Evolutionary conservation across 441 rosid genomes (phyloP).

Genomic region (Arabidopsis lyrata): DNA sequence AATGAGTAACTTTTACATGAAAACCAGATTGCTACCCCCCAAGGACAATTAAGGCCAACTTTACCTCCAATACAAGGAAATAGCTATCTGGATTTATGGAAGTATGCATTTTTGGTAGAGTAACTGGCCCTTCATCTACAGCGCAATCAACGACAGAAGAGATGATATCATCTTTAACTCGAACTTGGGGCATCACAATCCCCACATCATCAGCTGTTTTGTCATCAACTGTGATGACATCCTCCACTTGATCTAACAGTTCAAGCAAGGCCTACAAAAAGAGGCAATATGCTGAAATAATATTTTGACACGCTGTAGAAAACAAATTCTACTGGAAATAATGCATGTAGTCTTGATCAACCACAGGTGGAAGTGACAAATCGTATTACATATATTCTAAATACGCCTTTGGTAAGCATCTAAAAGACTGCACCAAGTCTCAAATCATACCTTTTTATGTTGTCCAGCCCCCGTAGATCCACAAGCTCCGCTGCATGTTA

Average conservation of each 20-base stretch:
- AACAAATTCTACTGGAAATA: constrained; percentile 20
- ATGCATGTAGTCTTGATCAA: constrained; percentile 20
- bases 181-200: constrained; percentile 51
- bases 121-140: constrained; percentile 41
- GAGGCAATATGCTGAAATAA: constrained; percentile 26
- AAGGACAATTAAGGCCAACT: constrained; percentile 23
- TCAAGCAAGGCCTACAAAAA: constrained; percentile 82
- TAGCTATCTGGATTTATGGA: constrained; percentile 46
- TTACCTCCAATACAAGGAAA: constrained; percentile 95
- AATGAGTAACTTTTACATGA: constrained; percentile 28
- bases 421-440: constrained; percentile 18
- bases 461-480: constrained; percentile 59
- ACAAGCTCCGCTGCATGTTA: constrained; percentile 53
- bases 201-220: constrained; percentile 49
- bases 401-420: constrained; percentile 22
- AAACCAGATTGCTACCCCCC: constrained; percentile 17
- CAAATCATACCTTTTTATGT: constrained; percentile 77
- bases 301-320: constrained; percentile 11
- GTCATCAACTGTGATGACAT: constrained; percentile 84
- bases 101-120: constrained; percentile 43
- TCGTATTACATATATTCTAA: constrained; percentile 4
- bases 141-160: constrained; percentile 38
- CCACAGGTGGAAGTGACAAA: constrained; percentile 18
- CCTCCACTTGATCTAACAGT: constrained; percentile 95
- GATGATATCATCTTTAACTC: constrained; percentile 46